Evolutionary conservation across 177 flowering plant genomes (phyloP).

Genomic region (Telopea speciosissima): DNA sequence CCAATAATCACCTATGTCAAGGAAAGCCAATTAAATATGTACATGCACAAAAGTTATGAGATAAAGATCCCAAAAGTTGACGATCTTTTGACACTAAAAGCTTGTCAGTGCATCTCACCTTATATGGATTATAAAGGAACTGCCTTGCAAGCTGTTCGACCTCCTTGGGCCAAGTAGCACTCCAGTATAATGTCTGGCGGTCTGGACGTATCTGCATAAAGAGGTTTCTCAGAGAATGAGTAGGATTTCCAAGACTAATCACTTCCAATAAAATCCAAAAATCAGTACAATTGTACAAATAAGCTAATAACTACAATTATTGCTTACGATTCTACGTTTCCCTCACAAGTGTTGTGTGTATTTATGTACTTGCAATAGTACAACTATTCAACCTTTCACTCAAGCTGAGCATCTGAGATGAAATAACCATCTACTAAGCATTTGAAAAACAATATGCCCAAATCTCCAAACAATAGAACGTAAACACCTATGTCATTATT

Average conservation of each 20-base stretch:
- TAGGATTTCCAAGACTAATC: background rate
- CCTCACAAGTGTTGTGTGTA: background rate
- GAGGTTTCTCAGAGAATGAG: background rate
- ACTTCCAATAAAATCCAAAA: background rate
- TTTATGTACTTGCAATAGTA: background rate
- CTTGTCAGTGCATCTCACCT: slow-evolving; percentile 39
- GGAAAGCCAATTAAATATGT: background rate
- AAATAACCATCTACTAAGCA: background rate
- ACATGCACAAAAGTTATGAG: background rate
- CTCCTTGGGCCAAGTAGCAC: slow-evolving; percentile 99
- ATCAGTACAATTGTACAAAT: too few relatives aligned
- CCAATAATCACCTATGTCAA: slow-evolving; percentile 78
- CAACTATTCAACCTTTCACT: background rate
- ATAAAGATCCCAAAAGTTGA: background rate
- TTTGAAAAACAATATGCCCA: background rate
- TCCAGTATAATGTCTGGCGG: slow-evolving; percentile 98
- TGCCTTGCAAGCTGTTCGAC: slow-evolving; percentile 85
- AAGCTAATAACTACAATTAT: too few relatives aligned
- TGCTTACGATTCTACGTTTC: background rate
- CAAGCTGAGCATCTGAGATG: background rate
- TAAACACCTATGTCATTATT: too few relatives aligned
- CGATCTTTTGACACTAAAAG: background rate
- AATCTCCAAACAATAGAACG: too few relatives aligned
- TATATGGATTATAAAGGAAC: slow-evolving; percentile 85
- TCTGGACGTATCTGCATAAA: slow-evolving; percentile 90